phyloP scores from a whole-genome alignment of 1,139 yeast genomes.

The Maudiozyma humilis region DNA sequence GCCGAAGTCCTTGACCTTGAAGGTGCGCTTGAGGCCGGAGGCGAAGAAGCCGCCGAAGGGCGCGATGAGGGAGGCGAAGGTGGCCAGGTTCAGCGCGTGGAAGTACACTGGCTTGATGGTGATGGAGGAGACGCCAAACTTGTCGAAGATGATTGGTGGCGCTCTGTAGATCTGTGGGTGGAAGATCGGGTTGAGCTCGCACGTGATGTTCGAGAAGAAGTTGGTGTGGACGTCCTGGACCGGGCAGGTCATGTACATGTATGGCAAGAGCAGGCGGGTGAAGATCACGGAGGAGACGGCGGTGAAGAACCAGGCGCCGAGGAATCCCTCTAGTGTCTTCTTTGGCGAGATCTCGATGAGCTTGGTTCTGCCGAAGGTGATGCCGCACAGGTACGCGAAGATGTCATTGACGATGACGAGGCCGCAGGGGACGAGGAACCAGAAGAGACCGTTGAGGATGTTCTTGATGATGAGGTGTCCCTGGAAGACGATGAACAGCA shows the following conservation, averaged over 20 bases:
- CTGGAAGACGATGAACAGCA: constrained; percentile 83
- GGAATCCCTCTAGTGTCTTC: constrained; percentile 93
- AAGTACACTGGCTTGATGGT: constrained; percentile 78
- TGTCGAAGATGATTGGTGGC: constrained; percentile 57
- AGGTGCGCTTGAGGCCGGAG: constrained; percentile 93
- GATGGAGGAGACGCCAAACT: constrained; percentile 41
- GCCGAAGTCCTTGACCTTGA: constrained; percentile 87
- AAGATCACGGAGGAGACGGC: constrained; percentile 62
- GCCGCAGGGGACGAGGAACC: constrained; percentile 90
- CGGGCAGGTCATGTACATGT: constrained; percentile 81
- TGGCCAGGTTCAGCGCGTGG: constrained; percentile 78
- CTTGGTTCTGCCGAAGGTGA: constrained; percentile 89
- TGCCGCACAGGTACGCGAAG: constrained; percentile 94
- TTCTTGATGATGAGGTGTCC: constrained; percentile 89
- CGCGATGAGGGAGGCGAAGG: constrained; percentile 94
- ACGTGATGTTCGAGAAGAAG: constrained; percentile 54
- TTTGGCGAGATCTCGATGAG: constrained; percentile 91
- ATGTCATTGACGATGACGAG: constrained; percentile 91
- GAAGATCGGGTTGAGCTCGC: constrained; percentile 85
- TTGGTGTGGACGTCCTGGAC: constrained; percentile 54
- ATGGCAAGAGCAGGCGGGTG: constrained; percentile 55
- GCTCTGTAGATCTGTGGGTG: constrained; percentile 67
- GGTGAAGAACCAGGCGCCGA: constrained; percentile 97
- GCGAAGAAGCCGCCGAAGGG: constrained; percentile 99
- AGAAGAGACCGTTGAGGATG: constrained; percentile 80